Percentiles rank a stretch among this genome's conserved stretches.
These are phyloP conservation scores for Cyclanthera cordifolia DNA, from an alignment of 306 rosid species.

Conservation along the genomic window DNA sequence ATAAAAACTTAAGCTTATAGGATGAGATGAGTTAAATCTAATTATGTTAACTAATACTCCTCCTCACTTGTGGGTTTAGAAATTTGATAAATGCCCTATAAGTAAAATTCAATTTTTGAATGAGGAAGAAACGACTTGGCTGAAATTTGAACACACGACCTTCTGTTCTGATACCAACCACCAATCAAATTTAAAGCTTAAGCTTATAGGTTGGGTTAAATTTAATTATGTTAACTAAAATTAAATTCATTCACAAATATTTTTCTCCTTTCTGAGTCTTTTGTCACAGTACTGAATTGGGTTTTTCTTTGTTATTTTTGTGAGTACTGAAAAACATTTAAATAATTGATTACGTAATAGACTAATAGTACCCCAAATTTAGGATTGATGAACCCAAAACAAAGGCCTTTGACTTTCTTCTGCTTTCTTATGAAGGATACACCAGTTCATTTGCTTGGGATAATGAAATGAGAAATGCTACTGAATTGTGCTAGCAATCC, in stretches of 20 bases:
- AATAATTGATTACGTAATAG: background rate
- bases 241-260: background rate
- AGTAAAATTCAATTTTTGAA: too few species aligned
- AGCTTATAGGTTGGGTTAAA: too few species aligned
- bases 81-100: too few species aligned
- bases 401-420: background rate
- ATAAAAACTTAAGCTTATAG: too few species aligned
- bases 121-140: too few species aligned
- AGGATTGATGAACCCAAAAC: background rate
- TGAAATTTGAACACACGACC: too few species aligned
- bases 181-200: too few species aligned
- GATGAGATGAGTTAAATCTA: too few species aligned
- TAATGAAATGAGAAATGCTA: background rate
- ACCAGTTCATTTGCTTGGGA: background rate
- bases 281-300: background rate
- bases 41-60: too few species aligned
- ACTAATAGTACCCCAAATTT: background rate
- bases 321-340: background rate
- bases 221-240: too few species aligned
- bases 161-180: too few species aligned
- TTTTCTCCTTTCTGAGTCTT: slow-evolving; percentile 1
- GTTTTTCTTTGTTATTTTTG: background rate
- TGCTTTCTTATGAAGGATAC: background rate
- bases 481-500: background rate
- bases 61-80: too few species aligned